Base-by-base conservation (phyloP, 2,329 filamentous ascomycete genomes). In the Cladosporium sp. region DNA sequence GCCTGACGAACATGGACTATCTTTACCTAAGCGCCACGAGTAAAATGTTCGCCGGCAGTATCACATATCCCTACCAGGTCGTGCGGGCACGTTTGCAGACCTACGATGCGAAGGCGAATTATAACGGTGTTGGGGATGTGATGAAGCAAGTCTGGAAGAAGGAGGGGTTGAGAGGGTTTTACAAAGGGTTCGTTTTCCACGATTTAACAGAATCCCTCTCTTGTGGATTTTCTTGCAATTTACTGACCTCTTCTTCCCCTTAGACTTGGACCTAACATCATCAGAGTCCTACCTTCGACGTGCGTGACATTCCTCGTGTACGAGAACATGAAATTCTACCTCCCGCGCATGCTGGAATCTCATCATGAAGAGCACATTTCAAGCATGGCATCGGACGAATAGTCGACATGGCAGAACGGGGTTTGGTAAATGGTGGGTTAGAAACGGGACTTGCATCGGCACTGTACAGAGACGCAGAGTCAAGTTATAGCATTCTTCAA, bases 301-400 rank as follows among this genome's bases (percentile, higher is more conserved):
- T 95, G 93, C 80, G 88, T 96, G 48, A 97, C 92, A 1, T 97
- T 98, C 66, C 70, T 98, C 60, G 91, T 97, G 19, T 97, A 97
- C 70, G 93, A 98, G 74, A 97, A 97, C 68, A 84, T 86, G 53
- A 90, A 86, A 70, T 82, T 79, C 57, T 84, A 88, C 65, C 66
- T 94, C 30, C 73, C 74, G 4, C 47, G 39, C 29, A 50, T 50
- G 47, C 33, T 42, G 22, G 12, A 27, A 27, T 27, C 22, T 27
- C 18, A 41, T 9, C 19, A 35, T 27, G 45, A 40, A 15, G 39
- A 50, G 22, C 22, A 27, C 22, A 27, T 27, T 27, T 9, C 22
- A 27, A 9, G 22, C 22, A 27, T n/a, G n/a, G n/a, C n/a, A n/a
- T n/a, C n/a, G n/a, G n/a, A n/a, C n/a, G n/a, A n/a, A n/a, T n/a